These are phyloP conservation scores for Bisporella sp. DNA, from an alignment of 2,329 filamentous ascomycete species.

Conservation along the genomic window DNA sequence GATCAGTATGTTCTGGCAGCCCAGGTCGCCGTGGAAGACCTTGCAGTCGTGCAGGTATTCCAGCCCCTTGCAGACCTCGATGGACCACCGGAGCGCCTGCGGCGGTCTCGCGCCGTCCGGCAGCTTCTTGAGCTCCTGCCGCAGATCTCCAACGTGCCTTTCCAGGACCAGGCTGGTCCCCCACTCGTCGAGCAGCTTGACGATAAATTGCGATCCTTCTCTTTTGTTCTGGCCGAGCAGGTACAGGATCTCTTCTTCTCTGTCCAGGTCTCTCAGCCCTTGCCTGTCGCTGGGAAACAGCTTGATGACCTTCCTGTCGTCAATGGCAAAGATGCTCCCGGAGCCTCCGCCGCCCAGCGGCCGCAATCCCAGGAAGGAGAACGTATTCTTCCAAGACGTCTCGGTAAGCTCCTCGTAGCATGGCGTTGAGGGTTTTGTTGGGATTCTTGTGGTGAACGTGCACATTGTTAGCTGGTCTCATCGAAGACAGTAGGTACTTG, in stretches of 20 bases:
- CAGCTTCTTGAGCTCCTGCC: not conserved
- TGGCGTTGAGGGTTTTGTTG: too few relatives aligned
- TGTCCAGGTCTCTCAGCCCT: not conserved
- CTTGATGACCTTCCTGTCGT: not conserved
- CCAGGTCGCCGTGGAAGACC: slow-evolving; percentile 8
- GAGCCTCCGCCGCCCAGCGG: not conserved
- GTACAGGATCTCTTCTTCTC: not conserved
- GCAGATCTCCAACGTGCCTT: not conserved
- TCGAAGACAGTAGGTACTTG: too few relatives aligned
- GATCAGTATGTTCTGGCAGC: slow-evolving; percentile 8
- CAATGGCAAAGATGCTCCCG: not conserved
- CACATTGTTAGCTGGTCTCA: too few relatives aligned
- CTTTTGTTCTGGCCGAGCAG: not conserved
- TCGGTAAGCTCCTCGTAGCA: too few relatives aligned
- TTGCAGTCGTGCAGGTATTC: slow-evolving; percentile 1
- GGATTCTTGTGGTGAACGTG: too few relatives aligned
- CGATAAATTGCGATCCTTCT: not conserved
- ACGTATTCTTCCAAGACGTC: not conserved
- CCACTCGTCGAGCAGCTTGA: not conserved
- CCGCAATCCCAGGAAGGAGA: not conserved
- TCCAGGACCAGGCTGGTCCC: not conserved
- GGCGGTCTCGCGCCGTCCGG: not conserved
- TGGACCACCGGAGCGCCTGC: not conserved
- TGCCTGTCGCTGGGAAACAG: not conserved
- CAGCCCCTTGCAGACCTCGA: not conserved